A percentile compares a stretch with the other conserved stretches of the same genome.
phyloP scores from a whole-genome alignment of 139 green algal genomes.

The Volvox africanus region DNA sequence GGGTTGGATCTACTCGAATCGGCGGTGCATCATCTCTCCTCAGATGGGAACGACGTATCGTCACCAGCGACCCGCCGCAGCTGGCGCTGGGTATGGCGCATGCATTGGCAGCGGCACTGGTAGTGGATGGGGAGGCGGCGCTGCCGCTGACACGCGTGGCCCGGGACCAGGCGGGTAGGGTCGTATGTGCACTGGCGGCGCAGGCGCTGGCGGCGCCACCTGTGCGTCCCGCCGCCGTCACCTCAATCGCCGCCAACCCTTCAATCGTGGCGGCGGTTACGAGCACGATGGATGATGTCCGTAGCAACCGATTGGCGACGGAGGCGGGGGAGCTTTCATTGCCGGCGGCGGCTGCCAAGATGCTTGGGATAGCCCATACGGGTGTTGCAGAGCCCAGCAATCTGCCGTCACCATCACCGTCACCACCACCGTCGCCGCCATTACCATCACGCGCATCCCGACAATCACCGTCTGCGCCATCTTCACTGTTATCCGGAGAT shows the following conservation, averaged over 20 bases:
- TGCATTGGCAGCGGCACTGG: slow-evolving; percentile 15
- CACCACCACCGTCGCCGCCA: neutral
- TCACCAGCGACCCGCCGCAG: slow-evolving; percentile 23
- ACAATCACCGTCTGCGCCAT: neutral
- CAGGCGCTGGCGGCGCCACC: slow-evolving; percentile 31
- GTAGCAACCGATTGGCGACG: too few relatives aligned
- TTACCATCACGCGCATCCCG: too few relatives aligned
- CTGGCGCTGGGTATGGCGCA: slow-evolving; percentile 9
- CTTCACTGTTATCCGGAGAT: neutral
- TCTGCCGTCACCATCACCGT: neutral
- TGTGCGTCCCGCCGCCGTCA: neutral
- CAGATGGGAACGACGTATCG: neutral
- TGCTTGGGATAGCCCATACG: neutral
- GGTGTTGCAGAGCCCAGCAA: neutral
- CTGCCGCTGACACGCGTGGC: neutral
- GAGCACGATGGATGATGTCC: too few relatives aligned
- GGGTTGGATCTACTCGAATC: neutral
- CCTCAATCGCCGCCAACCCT: neutral
- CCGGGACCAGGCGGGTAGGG: neutral
- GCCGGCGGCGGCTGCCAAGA: neutral
- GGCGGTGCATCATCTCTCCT: neutral
- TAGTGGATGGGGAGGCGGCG: neutral
- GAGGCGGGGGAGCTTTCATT: too few relatives aligned
- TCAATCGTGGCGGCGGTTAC: too few relatives aligned
- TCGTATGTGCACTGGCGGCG: slow-evolving; percentile 11